Evolutionary conservation across 768 basidiomycete genomes (phyloP), one percentile per base, ranked within the genome.

Genomic region (Kwoniella newhampshirensis): DNA sequence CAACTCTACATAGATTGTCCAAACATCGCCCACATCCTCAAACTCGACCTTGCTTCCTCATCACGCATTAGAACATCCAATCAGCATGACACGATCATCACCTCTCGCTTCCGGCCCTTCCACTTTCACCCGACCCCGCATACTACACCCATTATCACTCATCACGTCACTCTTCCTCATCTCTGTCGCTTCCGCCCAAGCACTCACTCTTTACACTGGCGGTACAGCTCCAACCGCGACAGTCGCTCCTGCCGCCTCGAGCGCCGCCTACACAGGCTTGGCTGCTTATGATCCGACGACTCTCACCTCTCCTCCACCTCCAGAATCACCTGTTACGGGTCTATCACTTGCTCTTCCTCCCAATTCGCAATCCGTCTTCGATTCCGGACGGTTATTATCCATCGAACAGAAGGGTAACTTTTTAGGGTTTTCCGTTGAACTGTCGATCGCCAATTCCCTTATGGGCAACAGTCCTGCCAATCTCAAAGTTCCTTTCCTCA

Each of bases 401-500:
- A 80, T 81, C 46, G 70, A 73, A 2, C 78, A 80, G 52, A 68
- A 72, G n/a, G 85, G 84, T 18, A 80, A 83, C 17, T 88, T 88
- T 66, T 81, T 84, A 53, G 87, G 86, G 3, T 88, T 89, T 69
- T 87, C 85, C 2, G 81, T 89, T 36, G 87, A 89, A 74, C 81
- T 87, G 79, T 87, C 86, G 37, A 84, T 88, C 7, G 80, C 84
- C 6, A 82, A 81, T 54, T 83, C 84, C 77, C 79, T 87, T 51
- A 64, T 77, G 57, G 75, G 75, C 17, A 61, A 56, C 7, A 62
- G 49, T 63, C 80, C 83, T 7, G 63, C 57, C 28, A 66, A 70
- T 23, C 81, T 86, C 81, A 86, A 36, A 81, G 85, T 78, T 7
- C 78, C 82, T 0, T 88, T 89, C 77, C 81, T 89, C n/a, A 90